Conservation (phyloP, 768 basidiomycete genomes). For the Suillus placidus region DNA sequence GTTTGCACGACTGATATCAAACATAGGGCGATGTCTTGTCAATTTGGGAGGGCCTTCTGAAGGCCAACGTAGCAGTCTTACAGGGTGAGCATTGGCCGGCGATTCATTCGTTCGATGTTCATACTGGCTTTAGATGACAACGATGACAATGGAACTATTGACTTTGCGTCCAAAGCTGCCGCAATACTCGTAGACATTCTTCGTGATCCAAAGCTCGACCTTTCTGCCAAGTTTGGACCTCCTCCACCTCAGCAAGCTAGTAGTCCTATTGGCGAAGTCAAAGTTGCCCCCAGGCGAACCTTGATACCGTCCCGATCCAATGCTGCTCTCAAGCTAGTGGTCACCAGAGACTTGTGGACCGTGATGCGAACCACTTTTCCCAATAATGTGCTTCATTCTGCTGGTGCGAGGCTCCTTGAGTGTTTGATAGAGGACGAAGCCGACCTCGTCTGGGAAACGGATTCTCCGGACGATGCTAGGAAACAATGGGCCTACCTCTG, state of each 20-base stretch:
- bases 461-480: conserved; percentile 47
- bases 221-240: conserved; percentile 33
- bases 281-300: conserved; percentile 15
- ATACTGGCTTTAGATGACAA: conserved; percentile 40
- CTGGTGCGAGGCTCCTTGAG: conserved; percentile 49
- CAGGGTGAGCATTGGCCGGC: conserved; percentile 42
- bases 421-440: conserved; percentile 52
- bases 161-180: conserved; percentile 44
- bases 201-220: conserved; percentile 47
- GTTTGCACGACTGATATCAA: conserved; percentile 8
- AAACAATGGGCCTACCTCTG: conserved; percentile 63
- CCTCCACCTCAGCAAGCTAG: conserved; percentile 16
- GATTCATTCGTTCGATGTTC: conserved; percentile 9
- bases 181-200: conserved; percentile 53
- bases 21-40: conserved; percentile 48
- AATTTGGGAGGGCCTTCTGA: conserved; percentile 62
- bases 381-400: conserved; percentile 40
- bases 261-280: conserved; percentile 10
- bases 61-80: conserved; percentile 47
- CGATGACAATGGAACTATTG: conserved; percentile 40
- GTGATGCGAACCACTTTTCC: conserved; percentile 48
- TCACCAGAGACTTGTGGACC: conserved; percentile 63
- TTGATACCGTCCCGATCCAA: conserved; percentile 34
- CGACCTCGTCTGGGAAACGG: conserved; percentile 46
- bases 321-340: conserved; percentile 55